These are phyloP conservation scores for Phytophthora citrophthora DNA, from an alignment of 352 stramenopile species.

Conservation along the genomic window DNA sequence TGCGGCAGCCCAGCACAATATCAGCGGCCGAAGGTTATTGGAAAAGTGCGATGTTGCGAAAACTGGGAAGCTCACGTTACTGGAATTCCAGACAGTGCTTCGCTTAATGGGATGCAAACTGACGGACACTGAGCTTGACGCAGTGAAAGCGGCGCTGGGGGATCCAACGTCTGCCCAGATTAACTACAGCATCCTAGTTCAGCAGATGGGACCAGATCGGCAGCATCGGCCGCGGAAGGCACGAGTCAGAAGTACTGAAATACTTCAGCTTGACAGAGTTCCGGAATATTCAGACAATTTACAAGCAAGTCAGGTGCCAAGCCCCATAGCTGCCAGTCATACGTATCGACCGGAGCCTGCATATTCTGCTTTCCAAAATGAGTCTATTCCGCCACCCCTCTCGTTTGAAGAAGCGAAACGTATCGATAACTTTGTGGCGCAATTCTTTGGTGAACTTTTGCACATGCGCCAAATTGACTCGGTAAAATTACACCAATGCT, in stretches of 20 bases:
- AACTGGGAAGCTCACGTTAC: constrained; percentile 58
- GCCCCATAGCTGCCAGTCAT: constrained; percentile 18
- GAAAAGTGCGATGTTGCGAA: constrained; percentile 72
- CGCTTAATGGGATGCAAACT: constrained; percentile 77
- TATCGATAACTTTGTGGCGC: constrained; percentile 47
- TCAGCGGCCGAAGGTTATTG: constrained; percentile 73
- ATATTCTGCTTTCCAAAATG: constrained; percentile 3
- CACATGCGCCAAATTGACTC: constrained; percentile 45
- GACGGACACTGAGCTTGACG: constrained; percentile 50
- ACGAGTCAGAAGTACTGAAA: constrained; percentile 12
- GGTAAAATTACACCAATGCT: constrained; percentile 39
- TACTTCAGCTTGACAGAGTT: constrained; percentile 16
- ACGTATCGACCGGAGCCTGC: constrained; percentile 5
- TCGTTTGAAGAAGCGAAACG: constrained; percentile 54
- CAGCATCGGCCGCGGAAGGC: constrained; percentile 33
- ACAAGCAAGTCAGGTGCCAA: constrained; percentile 14
- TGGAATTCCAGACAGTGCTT: constrained; percentile 82
- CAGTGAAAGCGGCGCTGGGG: constrained; percentile 59
- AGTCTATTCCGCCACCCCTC: constrained; percentile 4
- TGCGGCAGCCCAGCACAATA: constrained; percentile 69
- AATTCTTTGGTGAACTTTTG: constrained; percentile 61
- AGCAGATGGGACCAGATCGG: constrained; percentile 47
- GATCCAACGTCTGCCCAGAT: constrained; percentile 48
- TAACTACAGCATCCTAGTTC: constrained; percentile 56
- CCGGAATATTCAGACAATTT: constrained; percentile 22